Evolutionary conservation across 306 rosid species (phyloP).

Genomic region (Cucurbita ficifolia): DNA sequence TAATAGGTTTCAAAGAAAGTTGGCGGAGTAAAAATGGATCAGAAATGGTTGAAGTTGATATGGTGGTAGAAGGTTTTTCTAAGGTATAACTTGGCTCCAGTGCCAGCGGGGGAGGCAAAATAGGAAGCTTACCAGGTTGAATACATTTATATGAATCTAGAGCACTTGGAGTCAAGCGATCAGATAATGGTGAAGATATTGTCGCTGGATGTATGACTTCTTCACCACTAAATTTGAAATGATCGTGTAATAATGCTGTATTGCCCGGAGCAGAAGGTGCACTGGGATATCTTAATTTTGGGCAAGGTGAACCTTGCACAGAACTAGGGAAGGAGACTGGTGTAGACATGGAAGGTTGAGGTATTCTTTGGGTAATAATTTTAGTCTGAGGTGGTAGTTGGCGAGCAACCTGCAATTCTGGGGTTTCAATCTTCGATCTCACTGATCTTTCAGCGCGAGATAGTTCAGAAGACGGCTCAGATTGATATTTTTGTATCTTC

Average conservation of each 20-base stretch:
- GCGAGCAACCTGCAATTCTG: conserved; percentile 34
- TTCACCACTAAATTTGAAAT: conserved; percentile 22
- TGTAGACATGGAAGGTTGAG: conserved; percentile 35
- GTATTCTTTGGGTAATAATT: conserved; percentile 56
- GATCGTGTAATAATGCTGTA: conserved; percentile 76
- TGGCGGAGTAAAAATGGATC: conserved; percentile 3
- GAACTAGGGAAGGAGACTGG: conserved; percentile 39
- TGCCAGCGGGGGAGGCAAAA: conserved; percentile 19
- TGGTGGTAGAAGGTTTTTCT: conserved; percentile 17
- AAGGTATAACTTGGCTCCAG: conserved; percentile 11
- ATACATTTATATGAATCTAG: conserved; percentile 20
- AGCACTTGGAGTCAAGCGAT: neutral
- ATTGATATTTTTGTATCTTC: conserved; percentile 14
- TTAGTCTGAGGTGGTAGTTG: conserved; percentile 45
- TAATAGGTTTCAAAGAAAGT: conserved; percentile 12
- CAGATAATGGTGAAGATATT: conserved; percentile 1
- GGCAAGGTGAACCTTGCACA: conserved; percentile 46
- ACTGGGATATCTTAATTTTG: conserved; percentile 48
- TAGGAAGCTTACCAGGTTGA: conserved; percentile 17
- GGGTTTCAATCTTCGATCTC: conserved; percentile 23
- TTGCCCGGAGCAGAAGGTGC: conserved; percentile 73
- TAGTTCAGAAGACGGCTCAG: conserved; percentile 12
- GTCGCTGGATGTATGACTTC: conserved; percentile 19
- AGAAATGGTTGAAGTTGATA: conserved; percentile 16
- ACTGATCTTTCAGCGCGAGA: conserved; percentile 8